Conservation (phyloP, 1,284 basidiomycete species). For the Gomphus bonarii region DNA sequence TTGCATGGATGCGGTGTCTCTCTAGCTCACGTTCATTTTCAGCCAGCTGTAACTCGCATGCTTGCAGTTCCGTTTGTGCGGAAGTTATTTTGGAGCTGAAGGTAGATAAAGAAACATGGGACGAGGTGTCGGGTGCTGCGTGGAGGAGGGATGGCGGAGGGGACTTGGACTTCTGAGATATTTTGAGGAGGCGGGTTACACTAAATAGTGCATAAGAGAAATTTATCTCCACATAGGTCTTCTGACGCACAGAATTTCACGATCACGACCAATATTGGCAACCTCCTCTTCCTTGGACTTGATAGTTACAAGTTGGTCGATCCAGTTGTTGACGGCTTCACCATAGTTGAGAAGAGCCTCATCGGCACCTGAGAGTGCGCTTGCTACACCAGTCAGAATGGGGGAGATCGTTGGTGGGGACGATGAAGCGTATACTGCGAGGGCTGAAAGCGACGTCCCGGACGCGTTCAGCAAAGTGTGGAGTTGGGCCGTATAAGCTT, state of each 20-base stretch:
- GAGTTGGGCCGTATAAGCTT: constrained; percentile 57
- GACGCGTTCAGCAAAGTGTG: constrained; percentile 44
- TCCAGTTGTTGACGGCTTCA: constrained; percentile 51
- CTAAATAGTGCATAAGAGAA: constrained; percentile 25
- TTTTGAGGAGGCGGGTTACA: constrained; percentile 67
- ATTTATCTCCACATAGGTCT: neutral
- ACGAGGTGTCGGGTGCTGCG: constrained; percentile 22
- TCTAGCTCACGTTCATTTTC: constrained; percentile 55
- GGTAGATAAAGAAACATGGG: constrained; percentile 27
- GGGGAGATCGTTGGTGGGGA: constrained; percentile 46
- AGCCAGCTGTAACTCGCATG: constrained; percentile 63
- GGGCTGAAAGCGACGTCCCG: constrained; percentile 50
- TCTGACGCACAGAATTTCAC: constrained; percentile 60
- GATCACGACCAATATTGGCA: constrained; percentile 53
- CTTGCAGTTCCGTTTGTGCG: constrained; percentile 66
- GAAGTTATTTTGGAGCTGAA: constrained; percentile 42
- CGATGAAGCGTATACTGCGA: constrained; percentile 63
- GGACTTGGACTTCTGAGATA: constrained; percentile 47
- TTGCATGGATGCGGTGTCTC: constrained; percentile 34
- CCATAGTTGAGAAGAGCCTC: constrained; percentile 56
- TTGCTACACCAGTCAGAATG: constrained; percentile 48
- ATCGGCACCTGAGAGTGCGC: constrained; percentile 49
- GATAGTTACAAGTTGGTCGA: constrained; percentile 40
- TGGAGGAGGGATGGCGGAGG: constrained; percentile 34
- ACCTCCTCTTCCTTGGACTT: constrained; percentile 59